A percentile compares a stretch with the other conserved stretches of the same genome.
Evolutionary conservation across 2,329 filamentous ascomycete genomes (phyloP).

Genomic region (Lecanicillium sp.): DNA sequence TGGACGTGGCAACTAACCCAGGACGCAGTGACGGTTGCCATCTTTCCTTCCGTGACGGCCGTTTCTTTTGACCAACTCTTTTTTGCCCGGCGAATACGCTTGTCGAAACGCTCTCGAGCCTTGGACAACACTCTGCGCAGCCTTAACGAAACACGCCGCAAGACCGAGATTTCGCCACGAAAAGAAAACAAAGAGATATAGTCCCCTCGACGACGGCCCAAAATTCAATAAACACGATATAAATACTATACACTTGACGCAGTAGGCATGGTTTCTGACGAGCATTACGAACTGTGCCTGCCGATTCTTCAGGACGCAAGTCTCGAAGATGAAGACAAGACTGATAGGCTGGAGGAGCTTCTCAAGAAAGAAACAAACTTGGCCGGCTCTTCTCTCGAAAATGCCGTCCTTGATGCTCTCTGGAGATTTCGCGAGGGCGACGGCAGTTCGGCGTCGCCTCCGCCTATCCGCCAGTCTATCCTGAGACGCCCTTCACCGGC

Average conservation of each 20-base stretch:
- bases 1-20: no score
- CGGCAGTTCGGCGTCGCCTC: constrained; percentile 61
- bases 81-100: no score
- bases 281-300: constrained; percentile 84
- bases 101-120: no score
- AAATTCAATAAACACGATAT: background rate
- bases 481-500: constrained; percentile 87
- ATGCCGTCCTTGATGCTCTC: constrained; percentile 80
- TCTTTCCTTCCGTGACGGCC: no score
- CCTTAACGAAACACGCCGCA: no score
- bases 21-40: no score
- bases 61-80: no score
- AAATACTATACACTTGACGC: no score
- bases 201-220: background rate
- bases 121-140: no score
- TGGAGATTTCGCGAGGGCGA: constrained; percentile 73
- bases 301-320: constrained; percentile 75
- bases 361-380: constrained; percentile 71
- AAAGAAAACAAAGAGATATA: no score
- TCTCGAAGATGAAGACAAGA: constrained; percentile 91
- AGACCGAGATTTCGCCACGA: no score
- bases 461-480: constrained; percentile 79
- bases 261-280: constrained; percentile 78
- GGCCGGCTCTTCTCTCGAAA: constrained; percentile 71
- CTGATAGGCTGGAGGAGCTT: constrained; percentile 80